A percentile compares a stretch with the other conserved stretches of the same genome.
Evolutionary conservation across 1,284 basidiomycete genomes (phyloP).

Genomic region (Neonothopanus nambi): DNA sequence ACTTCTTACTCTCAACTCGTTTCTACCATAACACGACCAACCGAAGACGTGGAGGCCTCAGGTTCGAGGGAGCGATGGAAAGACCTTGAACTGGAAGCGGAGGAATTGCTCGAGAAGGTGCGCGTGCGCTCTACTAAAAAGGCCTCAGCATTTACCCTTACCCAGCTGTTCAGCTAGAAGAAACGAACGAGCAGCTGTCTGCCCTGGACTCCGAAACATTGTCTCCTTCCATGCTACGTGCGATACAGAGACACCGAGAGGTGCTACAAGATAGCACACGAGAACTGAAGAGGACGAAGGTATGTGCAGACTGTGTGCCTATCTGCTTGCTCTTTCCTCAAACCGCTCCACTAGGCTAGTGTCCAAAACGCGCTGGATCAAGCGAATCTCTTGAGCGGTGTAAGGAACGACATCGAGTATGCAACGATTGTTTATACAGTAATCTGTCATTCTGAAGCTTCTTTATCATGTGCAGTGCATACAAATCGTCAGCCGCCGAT

Average conservation of each 20-base stretch:
- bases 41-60: constrained; percentile 69
- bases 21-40: constrained; percentile 64
- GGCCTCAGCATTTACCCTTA: constrained; percentile 13
- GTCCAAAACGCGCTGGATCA: constrained; percentile 85
- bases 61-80: constrained; percentile 71
- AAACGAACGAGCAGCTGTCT: constrained; percentile 78
- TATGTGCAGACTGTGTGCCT: constrained; percentile 26
- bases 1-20: constrained; percentile 88
- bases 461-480: constrained; percentile 54
- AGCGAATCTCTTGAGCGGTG: constrained; percentile 86
- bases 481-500: constrained; percentile 89
- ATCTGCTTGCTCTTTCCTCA: background rate
- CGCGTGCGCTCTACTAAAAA: constrained; percentile 20
- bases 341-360: constrained; percentile 53
- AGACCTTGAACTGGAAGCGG: constrained; percentile 85
- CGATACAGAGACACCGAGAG: constrained; percentile 89
- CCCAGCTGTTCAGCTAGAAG: constrained; percentile 62
- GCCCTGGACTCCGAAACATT: constrained; percentile 75
- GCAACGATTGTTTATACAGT: constrained; percentile 26
- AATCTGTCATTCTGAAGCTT: constrained; percentile 2
- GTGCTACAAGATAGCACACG: constrained; percentile 86
- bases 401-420: constrained; percentile 93
- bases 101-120: constrained; percentile 87
- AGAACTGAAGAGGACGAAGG: constrained; percentile 85
- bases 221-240: constrained; percentile 83